Conservation (phyloP, 164 flowering plant species). For the Magnolia officinalis region DNA sequence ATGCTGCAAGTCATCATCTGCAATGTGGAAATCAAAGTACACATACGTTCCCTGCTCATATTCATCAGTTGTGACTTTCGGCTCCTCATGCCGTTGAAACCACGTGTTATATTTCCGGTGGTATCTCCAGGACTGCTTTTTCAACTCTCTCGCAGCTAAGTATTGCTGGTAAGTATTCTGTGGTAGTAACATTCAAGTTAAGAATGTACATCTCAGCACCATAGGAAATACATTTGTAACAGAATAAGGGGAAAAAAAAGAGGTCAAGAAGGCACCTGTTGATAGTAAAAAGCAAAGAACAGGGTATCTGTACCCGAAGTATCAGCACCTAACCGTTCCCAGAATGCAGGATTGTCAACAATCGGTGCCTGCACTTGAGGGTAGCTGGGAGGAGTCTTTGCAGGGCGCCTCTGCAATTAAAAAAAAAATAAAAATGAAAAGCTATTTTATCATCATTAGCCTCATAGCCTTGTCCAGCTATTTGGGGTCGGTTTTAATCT, state of each 20-base stretch:
- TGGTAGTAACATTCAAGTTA: constrained; percentile 8
- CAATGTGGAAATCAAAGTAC: constrained; percentile 84
- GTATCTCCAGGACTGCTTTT: constrained; percentile 97
- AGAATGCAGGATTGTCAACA: constrained; percentile 82
- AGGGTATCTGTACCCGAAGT: constrained; percentile 65
- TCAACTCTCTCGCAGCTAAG: constrained; percentile 92
- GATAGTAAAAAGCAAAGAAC: constrained; percentile 93
- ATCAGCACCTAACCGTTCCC: constrained; percentile 78
- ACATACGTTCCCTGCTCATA: constrained; percentile 94
- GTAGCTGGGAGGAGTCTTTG: constrained; percentile 71
- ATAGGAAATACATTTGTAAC: neutral
- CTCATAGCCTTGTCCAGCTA: no score
- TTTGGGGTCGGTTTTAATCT: no score
- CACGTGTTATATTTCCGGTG: constrained; percentile 93
- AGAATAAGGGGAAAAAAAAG: neutral
- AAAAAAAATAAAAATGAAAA: neutral
- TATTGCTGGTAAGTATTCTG: constrained; percentile 98
- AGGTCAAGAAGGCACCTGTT: constrained; percentile 50
- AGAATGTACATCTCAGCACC: neutral
- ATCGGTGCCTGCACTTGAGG: constrained; percentile 94
- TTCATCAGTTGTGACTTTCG: constrained; percentile 88
- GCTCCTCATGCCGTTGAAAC: constrained; percentile 99
- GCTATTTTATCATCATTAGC: no score
- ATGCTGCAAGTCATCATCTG: constrained; percentile 66
- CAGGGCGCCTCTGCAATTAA: constrained; percentile 70